A percentile compares a stretch with the other conserved stretches of the same genome.
Evolutionary conservation across 139 green algal species (phyloP).

Genomic region (Pleodorina starrii): DNA sequence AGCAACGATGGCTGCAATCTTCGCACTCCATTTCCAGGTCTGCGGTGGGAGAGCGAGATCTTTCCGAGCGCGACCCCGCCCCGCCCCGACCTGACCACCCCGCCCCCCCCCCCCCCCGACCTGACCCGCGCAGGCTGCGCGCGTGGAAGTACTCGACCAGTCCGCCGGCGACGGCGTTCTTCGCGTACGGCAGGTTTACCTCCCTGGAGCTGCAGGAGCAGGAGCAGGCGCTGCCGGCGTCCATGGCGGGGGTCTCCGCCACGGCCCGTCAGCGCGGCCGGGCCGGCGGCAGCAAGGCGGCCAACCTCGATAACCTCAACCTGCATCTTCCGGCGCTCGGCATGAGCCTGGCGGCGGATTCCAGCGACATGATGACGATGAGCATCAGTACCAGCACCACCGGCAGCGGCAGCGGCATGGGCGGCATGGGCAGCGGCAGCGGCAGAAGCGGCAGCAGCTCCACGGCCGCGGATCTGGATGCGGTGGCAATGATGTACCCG

Average conservation of each 20-base stretch:
- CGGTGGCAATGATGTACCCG: conserved; percentile 2
- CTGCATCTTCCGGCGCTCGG: not conserved
- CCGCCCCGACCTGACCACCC: too few relatives aligned
- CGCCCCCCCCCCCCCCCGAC: too few relatives aligned
- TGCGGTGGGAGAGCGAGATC: too few relatives aligned
- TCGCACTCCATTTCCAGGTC: too few relatives aligned
- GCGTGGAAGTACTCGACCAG: not conserved
- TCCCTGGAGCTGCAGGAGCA: conserved; percentile 17
- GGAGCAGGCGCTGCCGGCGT: too few relatives aligned
- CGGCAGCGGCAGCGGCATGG: not conserved
- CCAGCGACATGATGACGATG: not conserved
- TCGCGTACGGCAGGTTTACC: not conserved
- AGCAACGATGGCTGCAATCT: too few relatives aligned
- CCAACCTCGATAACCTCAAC: not conserved
- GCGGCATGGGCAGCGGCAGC: not conserved
- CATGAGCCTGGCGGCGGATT: not conserved
- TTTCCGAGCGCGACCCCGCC: too few relatives aligned
- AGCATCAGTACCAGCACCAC: not conserved
- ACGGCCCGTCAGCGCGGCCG: too few relatives aligned
- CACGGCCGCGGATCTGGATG: not conserved
- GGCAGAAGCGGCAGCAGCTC: too few relatives aligned
- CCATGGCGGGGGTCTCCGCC: too few relatives aligned
- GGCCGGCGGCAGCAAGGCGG: not conserved
- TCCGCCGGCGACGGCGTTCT: not conserved
- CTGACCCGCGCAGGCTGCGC: conserved; percentile 10